Evolutionary conservation across 805 yeast genomes (phyloP).

Genomic region (Yarrowia hollandica): DNA sequence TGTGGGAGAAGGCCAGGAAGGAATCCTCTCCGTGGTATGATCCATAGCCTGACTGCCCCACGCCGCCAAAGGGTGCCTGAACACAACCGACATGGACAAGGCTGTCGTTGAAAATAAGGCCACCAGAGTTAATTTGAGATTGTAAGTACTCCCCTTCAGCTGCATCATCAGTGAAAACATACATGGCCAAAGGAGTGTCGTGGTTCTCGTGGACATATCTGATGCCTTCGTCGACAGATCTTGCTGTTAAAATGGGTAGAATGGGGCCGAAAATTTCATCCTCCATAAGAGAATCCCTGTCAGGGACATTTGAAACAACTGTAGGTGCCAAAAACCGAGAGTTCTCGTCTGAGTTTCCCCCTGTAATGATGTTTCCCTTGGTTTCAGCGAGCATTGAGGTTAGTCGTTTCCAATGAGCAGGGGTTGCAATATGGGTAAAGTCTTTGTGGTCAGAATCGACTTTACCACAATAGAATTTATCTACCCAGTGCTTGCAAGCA

Average conservation of each 20-base stretch:
- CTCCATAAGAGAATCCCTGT: constrained; percentile 69
- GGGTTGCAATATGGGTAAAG: constrained; percentile 63
- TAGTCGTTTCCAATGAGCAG: constrained; percentile 53
- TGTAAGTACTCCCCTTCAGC: constrained; percentile 54
- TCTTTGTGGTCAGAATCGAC: constrained; percentile 35
- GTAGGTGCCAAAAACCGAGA: constrained; percentile 68
- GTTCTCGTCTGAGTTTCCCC: constrained; percentile 37
- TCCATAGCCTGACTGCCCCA: constrained; percentile 81
- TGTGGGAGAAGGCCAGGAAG: constrained; percentile 68
- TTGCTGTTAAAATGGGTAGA: constrained; percentile 65
- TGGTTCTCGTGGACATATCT: constrained; percentile 47
- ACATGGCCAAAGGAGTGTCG: constrained; percentile 79
- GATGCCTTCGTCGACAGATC: constrained; percentile 36
- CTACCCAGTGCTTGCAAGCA: constrained; percentile 45
- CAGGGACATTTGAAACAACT: constrained; percentile 56
- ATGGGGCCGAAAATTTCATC: constrained; percentile 83
- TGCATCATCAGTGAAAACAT: constrained; percentile 55
- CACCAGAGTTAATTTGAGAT: constrained; percentile 66
- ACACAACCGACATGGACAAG: constrained; percentile 65
- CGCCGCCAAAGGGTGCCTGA: constrained; percentile 84
- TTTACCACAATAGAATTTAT: constrained; percentile 44
- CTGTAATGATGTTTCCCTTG: constrained; percentile 34
- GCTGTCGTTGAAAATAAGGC: constrained; percentile 65
- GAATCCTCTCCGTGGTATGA: constrained; percentile 74
- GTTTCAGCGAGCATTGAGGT: constrained; percentile 43